Conservation (phyloP, 306 rosid species). For the Spatholobus suberectus region DNA sequence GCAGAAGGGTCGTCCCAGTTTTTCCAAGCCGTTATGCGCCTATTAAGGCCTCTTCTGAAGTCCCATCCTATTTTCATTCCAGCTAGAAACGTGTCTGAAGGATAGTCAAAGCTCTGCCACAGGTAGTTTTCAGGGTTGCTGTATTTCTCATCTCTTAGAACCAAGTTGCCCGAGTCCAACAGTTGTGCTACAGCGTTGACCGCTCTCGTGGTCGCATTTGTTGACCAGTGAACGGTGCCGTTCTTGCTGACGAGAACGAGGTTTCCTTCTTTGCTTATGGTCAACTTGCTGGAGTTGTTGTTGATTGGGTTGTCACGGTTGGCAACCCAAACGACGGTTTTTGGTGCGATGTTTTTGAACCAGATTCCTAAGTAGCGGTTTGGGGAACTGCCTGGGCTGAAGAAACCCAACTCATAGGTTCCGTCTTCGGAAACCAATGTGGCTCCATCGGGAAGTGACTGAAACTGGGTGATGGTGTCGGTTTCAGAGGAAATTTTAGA, state of each 20-base stretch:
- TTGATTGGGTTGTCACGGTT: constrained; percentile 8
- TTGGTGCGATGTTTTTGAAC: background rate
- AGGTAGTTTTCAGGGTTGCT: background rate
- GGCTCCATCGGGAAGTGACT: background rate
- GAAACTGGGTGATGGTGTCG: background rate
- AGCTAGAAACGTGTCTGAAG: background rate
- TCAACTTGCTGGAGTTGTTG: background rate
- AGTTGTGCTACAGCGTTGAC: background rate
- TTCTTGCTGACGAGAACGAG: background rate
- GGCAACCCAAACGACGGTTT: constrained; percentile 25
- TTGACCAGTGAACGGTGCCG: background rate
- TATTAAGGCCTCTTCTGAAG: background rate
- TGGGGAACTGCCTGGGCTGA: no score
- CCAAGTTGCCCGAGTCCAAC: background rate
- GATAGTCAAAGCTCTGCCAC: constrained; percentile 22
- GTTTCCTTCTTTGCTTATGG: background rate
- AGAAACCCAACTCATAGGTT: no score
- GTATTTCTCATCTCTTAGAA: background rate
- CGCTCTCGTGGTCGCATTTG: background rate
- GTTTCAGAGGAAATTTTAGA: background rate
- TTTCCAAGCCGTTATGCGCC: background rate
- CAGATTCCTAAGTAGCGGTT: background rate
- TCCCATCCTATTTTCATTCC: background rate
- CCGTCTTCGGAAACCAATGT: no score
- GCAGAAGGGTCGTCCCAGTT: constrained; percentile 7